Percentiles rank a stretch among this genome's conserved stretches.
phyloP scores from a whole-genome alignment of 2,329 filamentous ascomycete genomes.

The Meredithiella fracta region DNA sequence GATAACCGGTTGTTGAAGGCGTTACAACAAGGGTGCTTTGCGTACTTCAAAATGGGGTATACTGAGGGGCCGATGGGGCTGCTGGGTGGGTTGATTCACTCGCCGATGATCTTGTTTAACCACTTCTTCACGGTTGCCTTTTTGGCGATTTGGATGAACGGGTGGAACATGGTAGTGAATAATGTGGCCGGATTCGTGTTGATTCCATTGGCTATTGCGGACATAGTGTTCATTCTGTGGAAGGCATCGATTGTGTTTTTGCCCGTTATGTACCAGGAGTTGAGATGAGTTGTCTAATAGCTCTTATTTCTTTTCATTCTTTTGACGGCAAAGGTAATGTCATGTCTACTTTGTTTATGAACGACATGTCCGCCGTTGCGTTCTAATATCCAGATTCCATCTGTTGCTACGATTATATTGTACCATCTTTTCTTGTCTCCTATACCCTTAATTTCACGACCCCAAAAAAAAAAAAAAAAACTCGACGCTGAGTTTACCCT shows the following conservation, averaged over 20 bases:
- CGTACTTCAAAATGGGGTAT: conserved; percentile 67
- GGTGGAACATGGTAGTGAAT: conserved; percentile 25
- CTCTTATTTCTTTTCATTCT: background rate
- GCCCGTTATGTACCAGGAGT: conserved; percentile 61
- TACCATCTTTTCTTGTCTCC: background rate
- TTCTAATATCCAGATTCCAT: too few species aligned
- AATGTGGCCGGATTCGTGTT: conserved; percentile 36
- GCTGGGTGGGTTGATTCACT: conserved; percentile 63
- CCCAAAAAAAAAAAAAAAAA: background rate
- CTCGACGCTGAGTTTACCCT: too few species aligned
- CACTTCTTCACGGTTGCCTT: conserved; percentile 95
- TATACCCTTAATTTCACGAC: background rate
- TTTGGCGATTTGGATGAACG: conserved; percentile 58
- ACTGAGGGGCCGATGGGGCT: conserved; percentile 67
- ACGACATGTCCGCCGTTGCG: background rate
- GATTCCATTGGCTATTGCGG: conserved; percentile 47
- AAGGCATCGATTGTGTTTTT: conserved; percentile 70
- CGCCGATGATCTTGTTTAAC: conserved; percentile 62
- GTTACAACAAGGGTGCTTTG: conserved; percentile 80
- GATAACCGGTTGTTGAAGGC: conserved; percentile 59
- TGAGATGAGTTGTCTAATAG: conserved; percentile 20
- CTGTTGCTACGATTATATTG: background rate
- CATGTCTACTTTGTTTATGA: background rate
- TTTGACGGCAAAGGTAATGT: background rate
- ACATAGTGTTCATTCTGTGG: conserved; percentile 55